Evolutionary conservation across 2,329 filamentous ascomycete genomes (phyloP), one percentile per base, ranked within the genome.

Genomic region (Emergomyces pasteurianus): DNA sequence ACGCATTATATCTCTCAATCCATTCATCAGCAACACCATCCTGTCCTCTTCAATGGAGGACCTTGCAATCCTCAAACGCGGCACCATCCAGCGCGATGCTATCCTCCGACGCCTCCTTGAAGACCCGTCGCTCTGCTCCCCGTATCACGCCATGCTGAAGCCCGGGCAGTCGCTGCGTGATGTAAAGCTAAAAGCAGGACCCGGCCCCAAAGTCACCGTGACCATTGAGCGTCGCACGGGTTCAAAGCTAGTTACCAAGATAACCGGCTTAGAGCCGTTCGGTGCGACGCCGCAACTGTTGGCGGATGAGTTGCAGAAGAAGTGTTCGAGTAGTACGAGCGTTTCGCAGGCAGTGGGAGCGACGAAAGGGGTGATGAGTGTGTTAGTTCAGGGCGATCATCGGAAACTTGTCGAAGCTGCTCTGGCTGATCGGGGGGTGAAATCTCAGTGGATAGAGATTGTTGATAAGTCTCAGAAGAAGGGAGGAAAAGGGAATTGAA

Each of bases 391-490:
- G 67, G 86, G 86, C 1, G 84, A 85, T 62, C 85, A 88, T 73
- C 81, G 80, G 61, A 81, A 82, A 63, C 81, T 80, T 18, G 77
- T 88, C 21, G 74, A 84, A 54, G 82, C 81, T 66, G 82, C 83
- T 34, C 70, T 88, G 65, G 79, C 79, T 62, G 80, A 78, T 68
- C 78, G 84, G 62, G 86, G 86, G 0, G 75, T 88, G 3, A 78
- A 78, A 61, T 75, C 73, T 61, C 78, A 80, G 63, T 87, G 83
- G 82, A 76, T 88, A 34, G 82, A 85, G 52, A 74, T 86, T n/a
- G 72, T 85, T 61, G 86, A 88, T 70, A 88, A 87, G 75, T 86
- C 83, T 4, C 85, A 86, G 73, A 82, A 82, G 65, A 86, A 86
- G 74, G 85, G 77, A 74, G 85, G 77, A 72, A 68, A 58, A 46